These are phyloP conservation scores for Geranium rotundifolium DNA, from an alignment of 345 rosid species.

Conservation along the genomic window DNA sequence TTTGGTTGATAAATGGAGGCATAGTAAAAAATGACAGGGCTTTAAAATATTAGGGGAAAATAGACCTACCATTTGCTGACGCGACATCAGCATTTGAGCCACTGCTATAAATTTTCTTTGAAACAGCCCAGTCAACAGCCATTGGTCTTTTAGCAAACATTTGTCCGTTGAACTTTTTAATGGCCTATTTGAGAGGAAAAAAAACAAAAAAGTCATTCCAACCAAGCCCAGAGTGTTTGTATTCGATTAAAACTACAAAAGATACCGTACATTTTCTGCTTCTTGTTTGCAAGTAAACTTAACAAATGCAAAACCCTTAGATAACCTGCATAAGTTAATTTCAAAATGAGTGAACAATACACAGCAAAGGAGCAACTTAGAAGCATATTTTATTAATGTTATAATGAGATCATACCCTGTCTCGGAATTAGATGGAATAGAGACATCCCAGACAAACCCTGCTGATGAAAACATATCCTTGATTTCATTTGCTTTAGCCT, in stretches of 20 bases:
- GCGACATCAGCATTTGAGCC: conserved; percentile 25
- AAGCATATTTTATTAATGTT: neutral
- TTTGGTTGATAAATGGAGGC: too few species aligned
- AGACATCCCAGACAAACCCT: conserved; percentile 91
- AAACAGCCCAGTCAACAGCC: conserved; percentile 96
- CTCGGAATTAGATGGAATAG: conserved; percentile 57
- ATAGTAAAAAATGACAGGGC: too few species aligned
- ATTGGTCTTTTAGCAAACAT: conserved; percentile 64
- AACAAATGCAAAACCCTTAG: conserved; percentile 92
- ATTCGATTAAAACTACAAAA: conserved; percentile 7
- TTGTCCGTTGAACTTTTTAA: conserved; percentile 76
- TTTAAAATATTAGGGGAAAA: conserved; percentile 6
- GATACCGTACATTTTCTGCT: conserved; percentile 61
- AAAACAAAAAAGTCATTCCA: neutral
- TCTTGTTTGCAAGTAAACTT: conserved; percentile 83
- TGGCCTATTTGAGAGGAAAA: conserved; percentile 46
- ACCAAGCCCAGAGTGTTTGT: neutral
- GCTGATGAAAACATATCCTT: conserved; percentile 52
- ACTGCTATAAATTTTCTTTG: conserved; percentile 65
- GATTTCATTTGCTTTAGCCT: conserved; percentile 60
- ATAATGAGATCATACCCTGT: conserved; percentile 47
- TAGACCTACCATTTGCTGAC: conserved; percentile 45
- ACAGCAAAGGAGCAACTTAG: neutral
- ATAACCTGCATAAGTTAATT: conserved; percentile 43
- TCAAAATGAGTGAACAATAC: neutral